phyloP scores from a whole-genome alignment of 495 filamentous ascomycete genomes.

The Daldinia childiae region DNA sequence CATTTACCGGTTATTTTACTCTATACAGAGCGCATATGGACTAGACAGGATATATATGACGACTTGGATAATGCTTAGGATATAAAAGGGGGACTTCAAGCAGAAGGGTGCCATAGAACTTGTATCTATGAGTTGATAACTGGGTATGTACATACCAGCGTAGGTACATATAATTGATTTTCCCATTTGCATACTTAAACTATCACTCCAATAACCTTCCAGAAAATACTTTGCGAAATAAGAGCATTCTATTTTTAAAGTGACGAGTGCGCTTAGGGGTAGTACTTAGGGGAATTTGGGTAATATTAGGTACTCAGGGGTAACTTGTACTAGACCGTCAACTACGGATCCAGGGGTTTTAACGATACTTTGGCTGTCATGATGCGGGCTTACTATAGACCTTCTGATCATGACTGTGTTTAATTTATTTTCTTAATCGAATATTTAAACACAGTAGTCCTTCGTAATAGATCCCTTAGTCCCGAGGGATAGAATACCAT shows the following conservation, averaged over 20 bases:
- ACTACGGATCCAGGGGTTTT: too few relatives aligned
- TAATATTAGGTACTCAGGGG: too few relatives aligned
- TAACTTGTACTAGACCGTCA: too few relatives aligned
- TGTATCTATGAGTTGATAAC: background rate
- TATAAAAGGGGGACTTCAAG: background rate
- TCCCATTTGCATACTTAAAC: background rate
- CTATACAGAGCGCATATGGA: background rate
- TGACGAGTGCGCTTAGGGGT: too few relatives aligned
- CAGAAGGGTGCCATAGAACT: background rate
- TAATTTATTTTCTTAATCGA: too few relatives aligned
- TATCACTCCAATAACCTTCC: background rate
- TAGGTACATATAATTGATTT: background rate
- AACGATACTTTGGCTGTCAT: too few relatives aligned
- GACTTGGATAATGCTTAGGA: background rate
- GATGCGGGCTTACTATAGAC: too few relatives aligned
- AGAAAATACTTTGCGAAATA: background rate
- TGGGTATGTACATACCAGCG: background rate
- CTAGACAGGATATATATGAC: background rate
- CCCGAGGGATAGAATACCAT: background rate
- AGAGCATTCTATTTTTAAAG: background rate
- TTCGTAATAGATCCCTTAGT: background rate
- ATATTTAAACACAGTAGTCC: background rate
- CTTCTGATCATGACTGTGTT: too few relatives aligned
- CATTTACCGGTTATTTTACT: background rate
- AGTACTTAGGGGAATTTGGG: too few relatives aligned